Percentiles rank a stretch among this genome's conserved stretches.
Conservation (phyloP, 2,329 filamentous ascomycete species). For the Colletotrichum spaethianum region DNA sequence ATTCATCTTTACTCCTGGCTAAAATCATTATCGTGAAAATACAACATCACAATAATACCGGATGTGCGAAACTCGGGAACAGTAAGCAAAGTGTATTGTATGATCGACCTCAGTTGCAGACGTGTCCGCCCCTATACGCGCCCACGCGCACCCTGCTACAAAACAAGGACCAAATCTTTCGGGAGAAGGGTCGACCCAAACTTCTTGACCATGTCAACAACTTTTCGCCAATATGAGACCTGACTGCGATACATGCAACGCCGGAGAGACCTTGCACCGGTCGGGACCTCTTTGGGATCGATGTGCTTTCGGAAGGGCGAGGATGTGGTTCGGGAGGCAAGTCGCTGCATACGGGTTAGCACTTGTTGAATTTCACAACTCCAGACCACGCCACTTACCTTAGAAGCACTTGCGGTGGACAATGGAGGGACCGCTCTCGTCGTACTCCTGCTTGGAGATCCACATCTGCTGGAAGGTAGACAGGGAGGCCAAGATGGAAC, state of each 20-base stretch:
- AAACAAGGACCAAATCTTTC: conserved; percentile 65
- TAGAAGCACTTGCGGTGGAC: conserved; percentile 99
- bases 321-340: conserved; percentile 44
- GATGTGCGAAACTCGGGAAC: conserved; percentile 22
- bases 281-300: conserved; percentile 62
- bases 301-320: conserved; percentile 54
- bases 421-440: conserved; percentile 99
- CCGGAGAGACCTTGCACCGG: conserved; percentile 59
- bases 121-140: conserved; percentile 63
- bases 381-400: conserved; percentile 65
- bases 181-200: conserved; percentile 64
- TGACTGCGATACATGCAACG: conserved; percentile 64
- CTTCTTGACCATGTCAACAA: conserved; percentile 69
- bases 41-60: conserved; percentile 11
- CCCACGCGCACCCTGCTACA: conserved; percentile 64
- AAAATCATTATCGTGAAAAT: conserved; percentile 14
- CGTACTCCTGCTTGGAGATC: conserved; percentile 99
- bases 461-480: conserved; percentile 99
- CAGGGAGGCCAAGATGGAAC: conserved; percentile 98
- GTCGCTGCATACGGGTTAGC: conserved; percentile 18
- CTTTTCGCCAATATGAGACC: conserved; percentile 71
- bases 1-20: conserved; percentile 44
- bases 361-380: neutral
- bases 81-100: conserved; percentile 66
- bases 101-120: conserved; percentile 69